Percentiles rank a stretch among this genome's conserved stretches.
These are phyloP conservation scores for Sarocladiaceae sp. DNA, from an alignment of 2,329 filamentous ascomycete genomes.

Conservation along the genomic window DNA sequence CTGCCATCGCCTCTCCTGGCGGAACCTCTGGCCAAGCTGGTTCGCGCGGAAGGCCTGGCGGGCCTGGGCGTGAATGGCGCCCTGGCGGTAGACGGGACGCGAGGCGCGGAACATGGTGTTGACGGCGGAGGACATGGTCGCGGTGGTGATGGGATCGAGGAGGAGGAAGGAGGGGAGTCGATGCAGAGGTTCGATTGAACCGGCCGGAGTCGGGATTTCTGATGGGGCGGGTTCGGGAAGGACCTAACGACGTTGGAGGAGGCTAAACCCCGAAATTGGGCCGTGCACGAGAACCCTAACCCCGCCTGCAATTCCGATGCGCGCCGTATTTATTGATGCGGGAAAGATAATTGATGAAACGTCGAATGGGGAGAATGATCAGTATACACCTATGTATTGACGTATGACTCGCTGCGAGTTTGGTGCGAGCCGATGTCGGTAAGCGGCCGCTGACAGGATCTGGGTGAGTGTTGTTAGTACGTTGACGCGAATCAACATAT, in stretches of 20 bases:
- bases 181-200: not conserved
- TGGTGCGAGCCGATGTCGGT: too few relatives aligned
- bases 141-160: not conserved
- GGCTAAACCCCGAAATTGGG: slow-evolving; percentile 9
- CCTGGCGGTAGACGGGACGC: slow-evolving; percentile 50
- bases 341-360: too few relatives aligned
- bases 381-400: too few relatives aligned
- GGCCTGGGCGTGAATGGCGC: slow-evolving; percentile 45
- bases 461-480: too few relatives aligned
- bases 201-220: slow-evolving; percentile 7
- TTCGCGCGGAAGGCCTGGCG: slow-evolving; percentile 43
- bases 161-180: not conserved
- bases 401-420: too few relatives aligned
- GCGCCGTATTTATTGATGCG: too few relatives aligned
- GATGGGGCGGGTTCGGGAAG: too few relatives aligned
- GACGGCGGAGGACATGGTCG: slow-evolving; percentile 38
- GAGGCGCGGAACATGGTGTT: slow-evolving; percentile 46
- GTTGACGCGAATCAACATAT: too few relatives aligned
- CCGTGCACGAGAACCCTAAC: slow-evolving; percentile 2
- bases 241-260: too few relatives aligned
- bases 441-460: too few relatives aligned
- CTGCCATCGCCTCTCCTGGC: slow-evolving; percentile 54
- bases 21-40: slow-evolving; percentile 35
- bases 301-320: too few relatives aligned
- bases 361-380: too few relatives aligned